These are phyloP conservation scores for Conringia planisiliqua DNA, from an alignment of 345 rosid species.

Conservation along the genomic window DNA sequence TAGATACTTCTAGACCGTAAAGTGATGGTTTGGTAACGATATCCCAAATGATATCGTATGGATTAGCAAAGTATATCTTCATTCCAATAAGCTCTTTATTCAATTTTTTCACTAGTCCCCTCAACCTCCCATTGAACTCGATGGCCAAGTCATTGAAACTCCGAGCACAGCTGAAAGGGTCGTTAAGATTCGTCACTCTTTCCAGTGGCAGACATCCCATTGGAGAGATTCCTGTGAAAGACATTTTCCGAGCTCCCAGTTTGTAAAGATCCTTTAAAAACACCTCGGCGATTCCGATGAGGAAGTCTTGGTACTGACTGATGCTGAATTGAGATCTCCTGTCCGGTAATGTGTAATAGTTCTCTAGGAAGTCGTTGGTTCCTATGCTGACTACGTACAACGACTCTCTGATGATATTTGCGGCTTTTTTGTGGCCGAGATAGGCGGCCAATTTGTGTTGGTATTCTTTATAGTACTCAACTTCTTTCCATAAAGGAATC, in stretches of 20 bases:
- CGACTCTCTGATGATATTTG: slow-evolving; percentile 36
- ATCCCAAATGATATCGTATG: slow-evolving; percentile 39
- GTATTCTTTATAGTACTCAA: slow-evolving; percentile 56
- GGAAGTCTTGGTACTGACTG: slow-evolving; percentile 46
- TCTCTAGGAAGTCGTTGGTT: slow-evolving; percentile 64
- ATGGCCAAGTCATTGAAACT: slow-evolving; percentile 43
- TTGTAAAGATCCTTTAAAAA: slow-evolving; percentile 44
- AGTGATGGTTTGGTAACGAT: slow-evolving; percentile 39
- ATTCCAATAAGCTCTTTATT: slow-evolving; percentile 43
- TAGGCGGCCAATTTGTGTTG: slow-evolving; percentile 37
- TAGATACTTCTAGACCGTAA: slow-evolving; percentile 54
- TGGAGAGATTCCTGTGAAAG: slow-evolving; percentile 59
- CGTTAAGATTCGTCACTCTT: slow-evolving; percentile 41
- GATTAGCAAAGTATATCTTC: slow-evolving; percentile 41
- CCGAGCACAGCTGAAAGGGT: slow-evolving; percentile 33
- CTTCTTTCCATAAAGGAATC: slow-evolving; percentile 57
- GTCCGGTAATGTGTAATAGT: slow-evolving; percentile 47
- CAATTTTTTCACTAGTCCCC: slow-evolving; percentile 30
- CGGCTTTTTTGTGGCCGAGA: slow-evolving; percentile 40
- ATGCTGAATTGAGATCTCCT: slow-evolving; percentile 48
- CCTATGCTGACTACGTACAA: slow-evolving; percentile 54
- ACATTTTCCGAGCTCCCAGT: slow-evolving; percentile 59
- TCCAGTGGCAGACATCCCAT: slow-evolving; percentile 66
- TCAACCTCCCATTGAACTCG: slow-evolving; percentile 53
- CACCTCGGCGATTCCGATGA: slow-evolving; percentile 39